phyloP scores from a whole-genome alignment of 2,329 filamentous ascomycete species.

The Colletotrichum chrysophilum region DNA sequence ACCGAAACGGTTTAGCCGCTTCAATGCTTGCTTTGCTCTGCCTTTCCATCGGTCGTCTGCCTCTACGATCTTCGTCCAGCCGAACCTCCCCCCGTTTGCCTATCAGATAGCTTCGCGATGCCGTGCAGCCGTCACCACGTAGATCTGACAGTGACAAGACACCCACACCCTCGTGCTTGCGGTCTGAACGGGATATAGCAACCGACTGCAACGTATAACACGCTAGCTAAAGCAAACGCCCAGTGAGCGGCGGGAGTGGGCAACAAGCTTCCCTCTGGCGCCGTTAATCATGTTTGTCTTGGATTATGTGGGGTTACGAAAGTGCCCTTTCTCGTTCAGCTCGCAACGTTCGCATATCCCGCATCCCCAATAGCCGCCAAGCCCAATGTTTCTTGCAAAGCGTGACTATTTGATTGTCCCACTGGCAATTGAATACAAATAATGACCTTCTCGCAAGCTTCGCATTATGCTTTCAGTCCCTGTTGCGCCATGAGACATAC shows the following conservation, averaged over 20 bases:
- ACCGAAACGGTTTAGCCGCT: background rate
- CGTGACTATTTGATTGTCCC: background rate
- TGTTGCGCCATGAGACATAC: background rate
- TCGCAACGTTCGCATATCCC: background rate
- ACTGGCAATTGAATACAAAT: accelerated
- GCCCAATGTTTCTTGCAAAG: background rate
- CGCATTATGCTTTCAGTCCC: too few species aligned
- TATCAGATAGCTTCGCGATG: background rate
- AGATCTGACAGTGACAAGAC: background rate
- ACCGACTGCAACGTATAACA: background rate
- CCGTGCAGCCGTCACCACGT: background rate
- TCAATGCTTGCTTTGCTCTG: background rate
- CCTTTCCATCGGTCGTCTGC: background rate
- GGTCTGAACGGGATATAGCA: background rate
- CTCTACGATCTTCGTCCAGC: background rate
- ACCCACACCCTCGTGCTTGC: background rate
- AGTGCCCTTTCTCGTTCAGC: background rate
- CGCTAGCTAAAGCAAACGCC: accelerated
- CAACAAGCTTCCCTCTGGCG: background rate
- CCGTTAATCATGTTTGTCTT: background rate
- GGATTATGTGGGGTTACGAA: background rate
- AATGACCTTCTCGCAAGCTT: too few species aligned
- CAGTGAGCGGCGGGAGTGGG: background rate
- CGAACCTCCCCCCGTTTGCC: background rate
- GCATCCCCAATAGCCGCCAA: background rate